Evolutionary conservation across 371 early-diverging fungal species (phyloP).

Genomic region (Mucor irregularis): DNA sequence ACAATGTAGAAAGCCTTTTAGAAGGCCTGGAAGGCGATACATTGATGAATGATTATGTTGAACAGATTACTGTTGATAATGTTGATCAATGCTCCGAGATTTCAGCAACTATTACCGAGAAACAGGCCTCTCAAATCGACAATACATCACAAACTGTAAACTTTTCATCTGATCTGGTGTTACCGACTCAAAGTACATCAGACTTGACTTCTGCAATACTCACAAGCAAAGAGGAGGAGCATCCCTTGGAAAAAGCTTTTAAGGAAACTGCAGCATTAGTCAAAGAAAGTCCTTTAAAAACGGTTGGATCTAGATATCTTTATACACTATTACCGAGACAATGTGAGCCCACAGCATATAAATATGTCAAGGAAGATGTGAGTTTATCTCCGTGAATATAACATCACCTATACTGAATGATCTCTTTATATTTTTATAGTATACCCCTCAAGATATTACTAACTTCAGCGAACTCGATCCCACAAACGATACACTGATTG

Average conservation of each 20-base stretch:
- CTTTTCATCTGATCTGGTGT: background rate
- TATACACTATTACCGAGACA: constrained; percentile 22
- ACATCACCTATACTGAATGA: too few species aligned
- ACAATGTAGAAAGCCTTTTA: too few species aligned
- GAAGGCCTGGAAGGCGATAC: constrained; percentile 30
- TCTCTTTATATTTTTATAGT: background rate
- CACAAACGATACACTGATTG: constrained; percentile 13
- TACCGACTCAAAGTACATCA: background rate
- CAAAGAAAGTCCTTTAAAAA: constrained; percentile 16
- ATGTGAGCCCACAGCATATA: constrained; percentile 2
- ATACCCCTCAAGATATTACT: background rate
- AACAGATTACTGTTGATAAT: too few species aligned
- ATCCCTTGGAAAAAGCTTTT: background rate
- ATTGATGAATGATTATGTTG: constrained; percentile 27
- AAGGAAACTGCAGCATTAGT: background rate
- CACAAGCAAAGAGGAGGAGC: background rate
- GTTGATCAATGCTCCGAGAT: too few species aligned
- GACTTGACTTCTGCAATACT: background rate
- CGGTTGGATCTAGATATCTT: constrained; percentile 25
- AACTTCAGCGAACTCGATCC: background rate
- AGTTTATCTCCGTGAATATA: too few species aligned
- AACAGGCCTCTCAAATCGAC: too few species aligned
- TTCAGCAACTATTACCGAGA: too few species aligned
- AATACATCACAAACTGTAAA: too few species aligned
- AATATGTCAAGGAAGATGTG: constrained; percentile 19